Evolutionary conservation across 1,284 basidiomycete genomes (phyloP).

Genomic region (Mycena sp.): DNA sequence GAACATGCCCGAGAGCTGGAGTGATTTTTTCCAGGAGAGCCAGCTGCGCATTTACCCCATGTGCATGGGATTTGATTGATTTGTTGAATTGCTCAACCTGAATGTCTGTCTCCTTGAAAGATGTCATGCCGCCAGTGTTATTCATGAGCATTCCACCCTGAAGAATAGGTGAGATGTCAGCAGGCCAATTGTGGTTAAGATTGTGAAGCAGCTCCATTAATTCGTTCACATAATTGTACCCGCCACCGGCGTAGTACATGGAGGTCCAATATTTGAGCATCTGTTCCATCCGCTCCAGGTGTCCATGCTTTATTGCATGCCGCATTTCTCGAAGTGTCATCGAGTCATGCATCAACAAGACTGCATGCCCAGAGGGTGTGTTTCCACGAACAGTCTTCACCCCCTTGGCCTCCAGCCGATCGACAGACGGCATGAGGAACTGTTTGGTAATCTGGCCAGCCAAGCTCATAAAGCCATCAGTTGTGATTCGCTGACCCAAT

Average conservation of each 20-base stretch:
- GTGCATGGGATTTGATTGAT: conserved; percentile 28
- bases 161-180: conserved; percentile 18
- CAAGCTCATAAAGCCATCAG: not conserved
- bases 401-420: conserved; percentile 1
- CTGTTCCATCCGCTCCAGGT: conserved; percentile 26
- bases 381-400: conserved; percentile 21
- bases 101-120: conserved; percentile 22
- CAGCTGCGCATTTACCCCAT: conserved; percentile 32
- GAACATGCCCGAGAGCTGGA: conserved; percentile 33
- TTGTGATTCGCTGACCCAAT: not conserved
- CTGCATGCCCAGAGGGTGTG: conserved; percentile 27
- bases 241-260: conserved; percentile 37
- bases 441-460: not conserved
- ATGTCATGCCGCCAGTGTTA: conserved; percentile 3
- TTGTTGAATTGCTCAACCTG: conserved; percentile 32
- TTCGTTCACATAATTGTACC: conserved; percentile 38
- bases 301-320: conserved; percentile 31
- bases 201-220: conserved; percentile 38
- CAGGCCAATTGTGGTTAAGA: conserved; percentile 30
- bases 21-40: conserved; percentile 33
- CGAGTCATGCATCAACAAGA: conserved; percentile 29
- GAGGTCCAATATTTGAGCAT: conserved; percentile 33
- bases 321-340: conserved; percentile 34
- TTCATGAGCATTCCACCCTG: conserved; percentile 33
- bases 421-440: conserved; percentile 9